Evolutionary conservation across 2,329 filamentous ascomycete genomes (phyloP), one percentile per base, ranked within the genome.

Genomic region (Cladosporium sp.): DNA sequence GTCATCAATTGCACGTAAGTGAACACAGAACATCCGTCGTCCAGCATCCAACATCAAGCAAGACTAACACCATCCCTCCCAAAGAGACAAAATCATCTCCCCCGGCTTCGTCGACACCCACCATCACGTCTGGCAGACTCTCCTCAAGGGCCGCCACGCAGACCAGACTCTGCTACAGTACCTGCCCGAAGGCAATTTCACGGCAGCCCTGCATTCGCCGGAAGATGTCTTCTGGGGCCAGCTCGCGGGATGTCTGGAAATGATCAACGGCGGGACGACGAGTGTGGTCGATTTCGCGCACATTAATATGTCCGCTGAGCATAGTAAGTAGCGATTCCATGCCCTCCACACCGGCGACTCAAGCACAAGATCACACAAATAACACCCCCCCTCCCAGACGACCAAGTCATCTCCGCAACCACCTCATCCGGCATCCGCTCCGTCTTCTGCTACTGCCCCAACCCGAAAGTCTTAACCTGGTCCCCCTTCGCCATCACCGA

Each of bases 161-260:
- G 58, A 74, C 53, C 56, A 76, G 3, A 59, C 64, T 2, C 55
- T 77, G n/a, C 30, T 74, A 3, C 66, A 75, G 19, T 77, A 76
- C 53, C 62, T 73, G 59, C 55, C 64, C 4, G 57, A 62, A 40
- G 72, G 71, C 22, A 73, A 74, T 43, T 60, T 69, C 22, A 59
- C 65, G 22, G 63, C 62, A 15, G 63, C 59, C 11, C 57, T 70
- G 43, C 73, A 70, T 54, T 58, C 54, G 1, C 54, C 68, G 3
- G 60, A 69, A 3, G 75, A 79, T 53, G 59, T 73, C 3, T 77
- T 73, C 58, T 76, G 73, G 71, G 74, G 73, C 8, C 61, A 74
- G 53, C 57, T 74, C 3, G 66, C 62, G 6, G 73, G 71, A 1
- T 63, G 63, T 11, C 57, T 74, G 15, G 71, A 74, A 53, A 58